phyloP scores from a whole-genome alignment of 352 stramenopile genomes.

The Globisporangium recalcitrans region DNA sequence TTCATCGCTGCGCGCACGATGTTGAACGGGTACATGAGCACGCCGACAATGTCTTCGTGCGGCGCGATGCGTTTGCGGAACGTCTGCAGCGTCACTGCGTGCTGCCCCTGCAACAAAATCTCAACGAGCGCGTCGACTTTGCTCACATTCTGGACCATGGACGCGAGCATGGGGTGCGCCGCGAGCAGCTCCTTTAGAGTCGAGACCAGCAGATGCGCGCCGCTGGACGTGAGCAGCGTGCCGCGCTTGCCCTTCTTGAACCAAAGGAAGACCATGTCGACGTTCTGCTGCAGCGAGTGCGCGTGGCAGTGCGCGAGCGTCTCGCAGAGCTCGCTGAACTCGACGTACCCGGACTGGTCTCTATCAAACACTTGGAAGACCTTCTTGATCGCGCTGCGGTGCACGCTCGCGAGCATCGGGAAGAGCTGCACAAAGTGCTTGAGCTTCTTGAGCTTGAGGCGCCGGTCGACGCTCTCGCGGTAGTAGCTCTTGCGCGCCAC shows the following conservation, averaged over 20 bases:
- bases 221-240: slow-evolving; percentile 23
- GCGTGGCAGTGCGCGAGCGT: slow-evolving; percentile 36
- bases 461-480: slow-evolving; percentile 29
- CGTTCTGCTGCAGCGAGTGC: slow-evolving; percentile 27
- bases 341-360: slow-evolving; percentile 34
- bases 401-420: slow-evolving; percentile 31
- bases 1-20: slow-evolving; percentile 40
- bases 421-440: slow-evolving; percentile 57
- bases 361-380: slow-evolving; percentile 51
- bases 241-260: slow-evolving; percentile 26
- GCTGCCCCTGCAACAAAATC: slow-evolving; percentile 21
- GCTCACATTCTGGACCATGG: slow-evolving; percentile 17
- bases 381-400: slow-evolving; percentile 25
- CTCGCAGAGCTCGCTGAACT: slow-evolving; percentile 67
- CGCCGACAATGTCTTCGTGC: slow-evolving; percentile 32
- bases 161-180: slow-evolving; percentile 16
- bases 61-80: slow-evolving; percentile 25
- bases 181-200: slow-evolving; percentile 19
- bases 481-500: slow-evolving; percentile 37
- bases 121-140: slow-evolving; percentile 17
- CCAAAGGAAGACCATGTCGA: slow-evolving; percentile 56
- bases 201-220: slow-evolving; percentile 34
- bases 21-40: slow-evolving; percentile 55
- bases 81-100: slow-evolving; percentile 15
- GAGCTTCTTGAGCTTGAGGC: slow-evolving; percentile 35